Percentiles rank a stretch among this genome's conserved stretches.
Evolutionary conservation across 2,329 filamentous ascomycete species (phyloP).

Genomic region (Dactylella cylindrospora): DNA sequence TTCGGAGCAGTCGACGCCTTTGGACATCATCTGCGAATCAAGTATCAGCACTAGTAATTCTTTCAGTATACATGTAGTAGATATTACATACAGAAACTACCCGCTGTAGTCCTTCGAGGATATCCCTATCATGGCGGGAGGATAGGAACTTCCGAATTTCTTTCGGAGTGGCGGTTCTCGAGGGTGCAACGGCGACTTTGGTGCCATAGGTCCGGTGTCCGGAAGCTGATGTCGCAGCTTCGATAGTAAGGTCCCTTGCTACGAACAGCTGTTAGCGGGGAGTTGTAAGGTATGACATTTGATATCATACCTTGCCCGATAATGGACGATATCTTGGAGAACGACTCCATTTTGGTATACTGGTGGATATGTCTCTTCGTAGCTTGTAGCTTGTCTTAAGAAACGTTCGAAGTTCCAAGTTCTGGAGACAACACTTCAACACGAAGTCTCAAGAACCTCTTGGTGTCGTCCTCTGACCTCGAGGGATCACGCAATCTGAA

Average conservation of each 20-base stretch:
- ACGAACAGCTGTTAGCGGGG: constrained; percentile 43
- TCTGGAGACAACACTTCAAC: no score
- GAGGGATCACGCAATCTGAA: no score
- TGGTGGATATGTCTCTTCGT: no score
- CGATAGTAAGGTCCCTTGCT: constrained; percentile 96
- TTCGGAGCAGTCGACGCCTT: constrained; percentile 78
- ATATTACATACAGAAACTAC: constrained; percentile 71
- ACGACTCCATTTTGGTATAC: constrained; percentile 87
- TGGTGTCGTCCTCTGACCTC: no score
- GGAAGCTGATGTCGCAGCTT: constrained; percentile 84
- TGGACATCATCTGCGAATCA: constrained; percentile 83
- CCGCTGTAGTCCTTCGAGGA: constrained; percentile 84
- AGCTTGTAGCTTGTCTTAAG: no score
- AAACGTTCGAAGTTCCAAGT: no score
- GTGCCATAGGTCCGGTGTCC: constrained; percentile 55
- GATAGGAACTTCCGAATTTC: constrained; percentile 95
- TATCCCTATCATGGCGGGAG: constrained; percentile 87
- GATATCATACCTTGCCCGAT: constrained; percentile 83
- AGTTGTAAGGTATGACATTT: no score
- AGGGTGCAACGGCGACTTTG: constrained; percentile 57
- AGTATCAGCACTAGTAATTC: constrained; percentile 15
- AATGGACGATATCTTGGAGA: constrained; percentile 87
- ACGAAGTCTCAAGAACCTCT: no score
- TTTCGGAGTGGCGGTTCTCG: constrained; percentile 67
- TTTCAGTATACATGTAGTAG: constrained; percentile 9